Percentiles rank a stretch among this genome's conserved stretches.
These are phyloP conservation scores for Neurospora tetrasperma DNA, from an alignment of 495 filamentous ascomycete genomes.

Conservation along the genomic window DNA sequence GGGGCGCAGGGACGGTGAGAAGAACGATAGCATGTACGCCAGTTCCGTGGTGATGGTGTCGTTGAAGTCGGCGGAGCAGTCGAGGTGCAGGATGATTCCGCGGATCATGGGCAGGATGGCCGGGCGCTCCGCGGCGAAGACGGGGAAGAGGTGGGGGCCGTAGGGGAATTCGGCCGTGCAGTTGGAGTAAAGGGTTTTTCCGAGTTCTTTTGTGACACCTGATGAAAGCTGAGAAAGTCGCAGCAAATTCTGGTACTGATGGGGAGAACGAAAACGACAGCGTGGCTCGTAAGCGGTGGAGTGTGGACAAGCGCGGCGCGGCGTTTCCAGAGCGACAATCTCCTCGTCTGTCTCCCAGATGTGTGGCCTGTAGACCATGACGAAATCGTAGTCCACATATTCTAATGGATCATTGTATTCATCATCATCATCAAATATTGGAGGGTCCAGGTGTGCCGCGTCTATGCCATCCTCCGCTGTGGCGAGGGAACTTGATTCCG, in stretches of 20 bases:
- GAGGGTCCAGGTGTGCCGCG: too few species aligned
- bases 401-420: not conserved
- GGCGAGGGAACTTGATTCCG: not conserved
- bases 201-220: not conserved
- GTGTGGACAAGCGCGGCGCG: not conserved
- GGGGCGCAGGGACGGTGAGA: not conserved
- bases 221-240: not conserved
- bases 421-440: too few species aligned
- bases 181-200: not conserved
- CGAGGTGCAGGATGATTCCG: not conserved
- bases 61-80: not conserved
- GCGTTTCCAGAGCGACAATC: not conserved
- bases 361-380: not conserved
- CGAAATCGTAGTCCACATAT: not conserved
- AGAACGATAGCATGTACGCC: not conserved
- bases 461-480: not conserved
- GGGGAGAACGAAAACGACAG: not conserved
- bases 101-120: not conserved
- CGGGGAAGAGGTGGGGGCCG: not conserved
- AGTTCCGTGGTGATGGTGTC: conserved; percentile 1
- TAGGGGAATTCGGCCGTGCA: conserved; percentile 1
- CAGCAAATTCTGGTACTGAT: not conserved
- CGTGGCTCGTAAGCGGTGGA: not conserved
- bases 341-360: not conserved
- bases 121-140: conserved; percentile 2